phyloP scores from a whole-genome alignment of 495 filamentous ascomycete genomes.

The Penicillium steckii region DNA sequence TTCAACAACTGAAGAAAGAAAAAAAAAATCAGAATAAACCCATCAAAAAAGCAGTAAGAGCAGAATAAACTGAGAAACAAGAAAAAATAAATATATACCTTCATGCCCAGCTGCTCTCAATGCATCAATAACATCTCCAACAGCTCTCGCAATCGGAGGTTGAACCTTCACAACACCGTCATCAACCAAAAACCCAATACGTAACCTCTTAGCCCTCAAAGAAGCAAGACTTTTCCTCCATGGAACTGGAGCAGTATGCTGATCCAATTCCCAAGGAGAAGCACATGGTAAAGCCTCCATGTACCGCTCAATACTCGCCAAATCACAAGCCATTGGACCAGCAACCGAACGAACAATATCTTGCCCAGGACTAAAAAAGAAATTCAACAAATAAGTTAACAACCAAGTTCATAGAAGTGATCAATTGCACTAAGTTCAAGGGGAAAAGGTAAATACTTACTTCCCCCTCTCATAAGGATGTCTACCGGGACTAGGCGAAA shows the following conservation, averaged over 20 bases:
- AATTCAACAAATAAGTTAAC: not conserved
- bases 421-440: no score
- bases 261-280: constrained; percentile 32
- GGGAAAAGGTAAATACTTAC: constrained; percentile 30
- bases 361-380: constrained; percentile 21
- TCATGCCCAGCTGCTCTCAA: constrained; percentile 43
- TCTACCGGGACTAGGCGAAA: constrained; percentile 59
- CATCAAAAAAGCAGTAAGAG: not conserved
- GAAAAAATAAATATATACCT: constrained; percentile 15
- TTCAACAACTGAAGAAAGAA: constrained; percentile 38
- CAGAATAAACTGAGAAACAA: not conserved
- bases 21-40: not conserved
- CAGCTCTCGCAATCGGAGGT: constrained; percentile 48
- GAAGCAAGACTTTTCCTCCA: constrained; percentile 38
- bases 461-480: constrained; percentile 49
- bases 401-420: no score
- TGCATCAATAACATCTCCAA: constrained; percentile 41
- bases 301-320: constrained; percentile 28
- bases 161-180: constrained; percentile 57
- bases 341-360: constrained; percentile 33
- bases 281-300: constrained; percentile 30
- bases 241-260: constrained; percentile 38
- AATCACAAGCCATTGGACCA: constrained; percentile 26
- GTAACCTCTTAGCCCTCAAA: constrained; percentile 31
- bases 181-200: constrained; percentile 51